Evolutionary conservation across 202 grass and related monocot species (phyloP), one percentile per base, ranked within the genome.

Genomic region (Musa balbisiana): DNA sequence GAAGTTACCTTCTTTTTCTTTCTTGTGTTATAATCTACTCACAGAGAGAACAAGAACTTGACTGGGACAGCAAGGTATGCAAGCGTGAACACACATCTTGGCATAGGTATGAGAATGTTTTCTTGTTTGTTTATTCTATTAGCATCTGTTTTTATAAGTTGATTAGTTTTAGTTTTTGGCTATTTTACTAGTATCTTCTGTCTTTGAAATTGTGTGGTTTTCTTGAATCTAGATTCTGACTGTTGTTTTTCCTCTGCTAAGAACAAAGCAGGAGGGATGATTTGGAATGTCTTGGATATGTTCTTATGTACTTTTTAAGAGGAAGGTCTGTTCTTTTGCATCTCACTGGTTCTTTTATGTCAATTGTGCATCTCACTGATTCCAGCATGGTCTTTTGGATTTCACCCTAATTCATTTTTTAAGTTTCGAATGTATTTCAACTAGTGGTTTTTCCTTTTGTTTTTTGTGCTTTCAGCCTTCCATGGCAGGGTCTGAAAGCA

Each of bases 1-100:
- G 17, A 60, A n/a, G 17, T n/a, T 60, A n/a, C 56, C 56, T 60
- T 60, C 16, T 60, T 60, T 60, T 60, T 60, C 21, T 33, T 68
- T 13, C 15, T 68, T 33, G 22, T 16, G 14, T 33, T 60, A 76
- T 71, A 86, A 78, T 86, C 66, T 23, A 91, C 78, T 64, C 24
- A 23, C 83, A 97, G 93, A 85, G 93, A 93, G 88, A 93, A 97
- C 64, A 97, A 97, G 53, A 97, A 97, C 76, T 89, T 97, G 76
- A 97, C 93, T 81, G 93, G 93, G 69, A 97, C 93, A 66, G 93
- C 93, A 79, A 93, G 93, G 91, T 97, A 97, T 84, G 93, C 93
- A 76, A 93, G 93, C 55, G 93, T 97, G 66, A 97, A 93, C 86
- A 97, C 93, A 62, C 93, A 97, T 91, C 93, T 97, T 87, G 93